A percentile compares a stretch with the other conserved stretches of the same genome.
These are phyloP conservation scores for Dendryphion nanum DNA, from an alignment of 2,329 filamentous ascomycete genomes.

Conservation along the genomic window DNA sequence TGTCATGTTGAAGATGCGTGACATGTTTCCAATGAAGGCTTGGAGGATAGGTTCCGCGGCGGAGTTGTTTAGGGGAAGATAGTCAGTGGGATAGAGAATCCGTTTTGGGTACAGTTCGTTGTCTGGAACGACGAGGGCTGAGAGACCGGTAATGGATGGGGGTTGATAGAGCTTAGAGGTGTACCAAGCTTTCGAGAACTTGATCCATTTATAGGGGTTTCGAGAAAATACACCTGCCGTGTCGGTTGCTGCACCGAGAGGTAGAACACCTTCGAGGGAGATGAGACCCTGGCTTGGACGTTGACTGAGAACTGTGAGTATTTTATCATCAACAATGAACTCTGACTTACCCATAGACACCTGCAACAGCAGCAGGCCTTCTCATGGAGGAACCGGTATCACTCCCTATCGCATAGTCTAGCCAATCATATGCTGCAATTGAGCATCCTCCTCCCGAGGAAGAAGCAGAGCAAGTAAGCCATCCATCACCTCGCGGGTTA, in stretches of 20 bases:
- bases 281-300: constrained; percentile 27
- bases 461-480: constrained; percentile 22
- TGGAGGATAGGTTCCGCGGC: constrained; percentile 41
- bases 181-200: constrained; percentile 43
- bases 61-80: constrained; percentile 42
- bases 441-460: constrained; percentile 41
- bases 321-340: no score
- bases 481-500: constrained; percentile 41
- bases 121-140: constrained; percentile 35
- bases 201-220: constrained; percentile 33
- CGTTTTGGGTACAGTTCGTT: constrained; percentile 37
- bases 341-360: constrained; percentile 43
- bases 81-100: constrained; percentile 42
- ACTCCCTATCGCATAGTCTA: constrained; percentile 46
- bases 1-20: constrained; percentile 37
- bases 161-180: constrained; percentile 33
- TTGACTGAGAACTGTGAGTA: constrained; percentile 9
- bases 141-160: constrained; percentile 38
- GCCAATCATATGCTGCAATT: constrained; percentile 45
- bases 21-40: constrained; percentile 37
- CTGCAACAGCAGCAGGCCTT: constrained; percentile 45
- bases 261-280: constrained; percentile 21
- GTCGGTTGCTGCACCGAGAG: constrained; percentile 21
- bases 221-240: constrained; percentile 28
- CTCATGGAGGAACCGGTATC: constrained; percentile 51